These are phyloP conservation scores for Xylariaceae sp. DNA, from an alignment of 2,329 filamentous ascomycete genomes.

Conservation along the genomic window DNA sequence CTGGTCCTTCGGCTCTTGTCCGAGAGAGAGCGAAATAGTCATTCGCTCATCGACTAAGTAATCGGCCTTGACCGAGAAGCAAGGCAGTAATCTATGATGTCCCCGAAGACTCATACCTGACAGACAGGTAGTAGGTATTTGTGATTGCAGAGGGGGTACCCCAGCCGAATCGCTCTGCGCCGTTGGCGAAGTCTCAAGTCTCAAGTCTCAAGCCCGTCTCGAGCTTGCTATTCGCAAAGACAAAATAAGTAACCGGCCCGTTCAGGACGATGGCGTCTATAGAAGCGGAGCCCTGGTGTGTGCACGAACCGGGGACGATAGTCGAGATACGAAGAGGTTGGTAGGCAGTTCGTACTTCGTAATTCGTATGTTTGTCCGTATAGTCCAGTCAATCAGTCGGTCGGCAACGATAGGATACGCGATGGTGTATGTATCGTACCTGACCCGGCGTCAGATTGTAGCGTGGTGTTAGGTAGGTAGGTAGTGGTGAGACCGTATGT, in stretches of 20 bases:
- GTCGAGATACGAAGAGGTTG: not conserved
- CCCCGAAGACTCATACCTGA: not conserved
- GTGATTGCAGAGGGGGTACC: too few species aligned
- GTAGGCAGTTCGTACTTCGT: not conserved
- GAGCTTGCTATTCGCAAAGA: slow-evolving; percentile 6
- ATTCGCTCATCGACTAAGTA: not conserved
- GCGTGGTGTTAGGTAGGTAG: not conserved
- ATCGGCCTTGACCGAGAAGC: slow-evolving; percentile 11
- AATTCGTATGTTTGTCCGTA: not conserved
- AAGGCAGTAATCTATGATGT: not conserved
- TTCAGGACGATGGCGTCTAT: slow-evolving; percentile 12
- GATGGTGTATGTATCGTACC: too few species aligned
- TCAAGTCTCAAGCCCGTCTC: not conserved
- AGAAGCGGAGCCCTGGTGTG: slow-evolving; percentile 7
- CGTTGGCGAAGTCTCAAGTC: too few species aligned
- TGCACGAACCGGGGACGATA: not conserved
- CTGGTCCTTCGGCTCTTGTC: not conserved
- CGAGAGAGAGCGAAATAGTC: not conserved
- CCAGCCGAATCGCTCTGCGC: too few species aligned
- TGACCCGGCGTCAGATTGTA: too few species aligned
- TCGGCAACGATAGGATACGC: too few species aligned
- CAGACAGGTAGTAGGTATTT: not conserved
- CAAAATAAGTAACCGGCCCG: slow-evolving; percentile 21
- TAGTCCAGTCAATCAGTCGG: not conserved
- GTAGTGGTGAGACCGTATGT: not conserved